Conservation (phyloP, 345 rosid species). For the Toxicodendron radicans region DNA sequence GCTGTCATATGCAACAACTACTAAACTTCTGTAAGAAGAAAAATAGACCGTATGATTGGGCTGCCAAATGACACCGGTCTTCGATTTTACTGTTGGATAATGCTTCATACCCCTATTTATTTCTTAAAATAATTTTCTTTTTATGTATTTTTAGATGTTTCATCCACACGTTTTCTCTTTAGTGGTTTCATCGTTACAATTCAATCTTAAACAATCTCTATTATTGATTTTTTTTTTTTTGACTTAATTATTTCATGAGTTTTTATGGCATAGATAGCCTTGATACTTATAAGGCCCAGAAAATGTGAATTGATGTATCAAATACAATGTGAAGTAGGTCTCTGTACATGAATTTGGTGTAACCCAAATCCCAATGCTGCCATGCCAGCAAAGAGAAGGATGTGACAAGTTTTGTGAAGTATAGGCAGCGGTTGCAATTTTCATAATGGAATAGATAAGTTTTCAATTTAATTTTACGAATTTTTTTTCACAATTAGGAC, state of each 20-base stretch:
- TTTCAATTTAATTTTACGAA: no score
- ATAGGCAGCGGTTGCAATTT: no score
- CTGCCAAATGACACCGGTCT: not conserved
- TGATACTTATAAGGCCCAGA: not conserved
- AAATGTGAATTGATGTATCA: not conserved
- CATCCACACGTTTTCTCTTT: not conserved
- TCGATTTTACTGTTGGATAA: constrained; percentile 9
- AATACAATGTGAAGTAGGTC: no score
- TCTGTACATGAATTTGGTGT: no score
- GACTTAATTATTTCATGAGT: no score
- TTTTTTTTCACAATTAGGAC: no score
- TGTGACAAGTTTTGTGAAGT: no score
- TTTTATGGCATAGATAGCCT: not conserved
- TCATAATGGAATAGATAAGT: no score
- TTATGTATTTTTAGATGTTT: not conserved
- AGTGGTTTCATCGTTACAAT: not conserved
- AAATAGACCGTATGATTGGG: no score
- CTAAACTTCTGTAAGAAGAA: not conserved
- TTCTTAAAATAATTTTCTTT: constrained; percentile 5
- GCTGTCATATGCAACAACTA: not conserved
- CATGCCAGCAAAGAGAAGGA: no score
- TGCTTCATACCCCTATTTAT: constrained; percentile 19
- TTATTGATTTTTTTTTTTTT: not conserved
- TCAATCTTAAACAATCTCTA: not conserved
- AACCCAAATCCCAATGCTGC: no score